A percentile compares a stretch with the other conserved stretches of the same genome.
These are phyloP conservation scores for Blastocystis sp. DNA, from an alignment of 352 stramenopile species.

Conservation along the genomic window DNA sequence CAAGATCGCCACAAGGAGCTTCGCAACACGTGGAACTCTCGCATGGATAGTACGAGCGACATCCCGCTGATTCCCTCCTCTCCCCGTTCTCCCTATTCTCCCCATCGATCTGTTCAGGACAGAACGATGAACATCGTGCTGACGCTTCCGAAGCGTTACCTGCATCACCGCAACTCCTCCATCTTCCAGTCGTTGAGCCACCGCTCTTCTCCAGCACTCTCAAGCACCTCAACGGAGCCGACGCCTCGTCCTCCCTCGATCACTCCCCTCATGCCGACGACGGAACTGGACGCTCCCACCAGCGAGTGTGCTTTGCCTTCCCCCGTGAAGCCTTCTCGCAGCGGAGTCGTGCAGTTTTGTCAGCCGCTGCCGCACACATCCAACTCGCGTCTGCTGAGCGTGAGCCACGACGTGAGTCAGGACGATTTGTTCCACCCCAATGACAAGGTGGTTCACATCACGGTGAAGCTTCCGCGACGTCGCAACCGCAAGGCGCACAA, in stretches of 20 bases:
- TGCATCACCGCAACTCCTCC: background rate
- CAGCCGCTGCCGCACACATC: background rate
- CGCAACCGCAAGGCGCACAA: background rate
- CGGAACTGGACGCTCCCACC: background rate
- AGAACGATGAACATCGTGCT: background rate
- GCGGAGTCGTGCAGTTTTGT: background rate
- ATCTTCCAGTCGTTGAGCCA: background rate
- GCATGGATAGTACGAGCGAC: background rate
- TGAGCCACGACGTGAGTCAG: background rate
- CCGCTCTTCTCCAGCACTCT: too few species aligned
- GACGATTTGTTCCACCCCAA: background rate
- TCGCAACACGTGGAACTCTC: background rate
- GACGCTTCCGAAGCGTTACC: background rate
- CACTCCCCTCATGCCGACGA: background rate
- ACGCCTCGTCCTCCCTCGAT: background rate
- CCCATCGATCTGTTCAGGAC: background rate
- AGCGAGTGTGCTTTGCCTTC: too few species aligned
- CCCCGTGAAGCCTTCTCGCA: background rate
- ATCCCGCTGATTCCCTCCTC: background rate
- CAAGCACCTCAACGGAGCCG: background rate
- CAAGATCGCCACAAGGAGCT: background rate
- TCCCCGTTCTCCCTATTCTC: background rate
- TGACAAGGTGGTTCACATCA: background rate
- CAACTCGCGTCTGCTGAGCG: background rate
- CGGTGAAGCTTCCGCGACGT: background rate